Base-by-base conservation (phyloP, 257 asterid species). In the Cruciata laevipes region DNA sequence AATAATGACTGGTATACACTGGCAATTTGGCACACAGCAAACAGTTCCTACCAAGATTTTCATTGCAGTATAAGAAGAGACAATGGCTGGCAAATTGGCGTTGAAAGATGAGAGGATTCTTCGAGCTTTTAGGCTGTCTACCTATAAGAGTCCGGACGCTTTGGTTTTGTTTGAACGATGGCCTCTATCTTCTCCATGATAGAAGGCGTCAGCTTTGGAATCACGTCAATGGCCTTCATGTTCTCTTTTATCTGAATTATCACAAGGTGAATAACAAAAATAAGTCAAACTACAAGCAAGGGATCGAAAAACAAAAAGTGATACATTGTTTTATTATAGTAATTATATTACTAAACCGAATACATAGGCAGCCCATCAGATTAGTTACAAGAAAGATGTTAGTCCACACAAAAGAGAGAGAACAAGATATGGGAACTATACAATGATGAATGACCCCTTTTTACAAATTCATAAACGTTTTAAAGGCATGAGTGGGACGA, bases 151-250 rank as follows among this genome's bases (percentile, higher is more conserved):
- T 92, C 98, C 2, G 83, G 87, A 71, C 95, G 96, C 75, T 89
- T 92, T 31, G 98, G 97, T 66, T 83, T 92, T 83, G 70, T 86
- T 70, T 92, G 96, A 74, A 92, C 90, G 67, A 84, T 82, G 55
- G 91, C 88, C 74, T 92, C 98, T 59, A 92, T 92, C 72, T 76
- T 85, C 86, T 92, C 98, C 83, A 89, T 14, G 65, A 92, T 89
- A 0, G 70, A 74, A 3, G 98, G 95, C 3, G 96, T 88, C 37
- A 92, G 87, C 87, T 82, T 71, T 3, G 98, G 98, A 75, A 92
- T 87, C 47, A 82, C 95, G 69, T 86, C 82, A 68, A 92, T 73
- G 33, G 97, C 97, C 79, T 89, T 92, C 98, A 92, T 92, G 82
- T 92, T 92, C 80, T 92, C 98, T 78, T 82, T 68, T 61, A 92